Conservation (phyloP, 306 rosid species). For the Trifolium pratense region DNA sequence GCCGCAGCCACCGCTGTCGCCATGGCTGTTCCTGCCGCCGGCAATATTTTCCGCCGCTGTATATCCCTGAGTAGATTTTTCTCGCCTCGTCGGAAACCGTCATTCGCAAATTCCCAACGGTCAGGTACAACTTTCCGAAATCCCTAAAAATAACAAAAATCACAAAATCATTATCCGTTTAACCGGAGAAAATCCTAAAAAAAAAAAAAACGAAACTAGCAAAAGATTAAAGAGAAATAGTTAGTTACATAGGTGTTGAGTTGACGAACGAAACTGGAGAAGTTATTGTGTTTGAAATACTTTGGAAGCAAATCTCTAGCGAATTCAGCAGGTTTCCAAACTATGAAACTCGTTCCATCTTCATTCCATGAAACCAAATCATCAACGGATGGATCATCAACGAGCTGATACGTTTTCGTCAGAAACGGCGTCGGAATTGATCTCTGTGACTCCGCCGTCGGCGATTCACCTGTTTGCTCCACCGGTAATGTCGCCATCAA, state of each 20-base stretch:
- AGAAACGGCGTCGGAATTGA: constrained; percentile 91
- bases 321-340: constrained; percentile 94
- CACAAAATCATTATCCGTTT: neutral
- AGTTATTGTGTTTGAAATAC: constrained; percentile 90
- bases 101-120: constrained; percentile 96
- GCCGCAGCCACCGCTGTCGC: constrained; percentile 16
- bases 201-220: neutral
- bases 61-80: constrained; percentile 82
- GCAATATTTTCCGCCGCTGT: constrained; percentile 76
- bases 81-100: constrained; percentile 77
- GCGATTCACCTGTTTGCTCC: constrained; percentile 78
- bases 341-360: constrained; percentile 82
- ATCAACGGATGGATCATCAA: constrained; percentile 79
- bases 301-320: constrained; percentile 96
- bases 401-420: constrained; percentile 83
- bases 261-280: constrained; percentile 97
- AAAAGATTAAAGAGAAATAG: neutral
- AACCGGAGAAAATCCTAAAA: neutral
- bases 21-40: constrained; percentile 6
- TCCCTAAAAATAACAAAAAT: constrained; percentile 56
- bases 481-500: constrained; percentile 71
- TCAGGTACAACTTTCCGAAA: constrained; percentile 96
- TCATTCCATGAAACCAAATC: constrained; percentile 93
- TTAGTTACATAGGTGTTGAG: constrained; percentile 82
- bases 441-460: constrained; percentile 67